phyloP scores from a whole-genome alignment of 2,329 filamentous ascomycete species.

The Cordyceps pruinosa region DNA sequence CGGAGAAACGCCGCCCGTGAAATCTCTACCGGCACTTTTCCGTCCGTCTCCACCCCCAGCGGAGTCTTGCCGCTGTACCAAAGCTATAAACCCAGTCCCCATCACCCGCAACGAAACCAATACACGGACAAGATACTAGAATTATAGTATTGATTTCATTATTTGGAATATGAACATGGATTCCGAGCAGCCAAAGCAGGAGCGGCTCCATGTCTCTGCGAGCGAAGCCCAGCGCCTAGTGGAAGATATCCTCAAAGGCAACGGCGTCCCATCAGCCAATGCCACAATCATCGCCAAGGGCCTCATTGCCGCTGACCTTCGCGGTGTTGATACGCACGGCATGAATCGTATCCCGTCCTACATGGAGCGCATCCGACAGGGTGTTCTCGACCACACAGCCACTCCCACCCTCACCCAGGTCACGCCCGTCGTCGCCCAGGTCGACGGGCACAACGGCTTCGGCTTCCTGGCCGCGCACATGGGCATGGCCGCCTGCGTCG shows the following conservation, averaged over 20 bases:
- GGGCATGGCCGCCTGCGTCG: constrained; percentile 61
- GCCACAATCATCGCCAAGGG: constrained; percentile 59
- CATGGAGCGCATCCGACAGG: constrained; percentile 63
- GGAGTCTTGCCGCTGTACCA: constrained; percentile 7
- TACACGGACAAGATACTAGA: background rate
- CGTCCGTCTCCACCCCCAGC: background rate
- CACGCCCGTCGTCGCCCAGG: constrained; percentile 64
- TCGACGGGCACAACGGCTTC: constrained; percentile 64
- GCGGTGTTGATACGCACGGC: constrained; percentile 72
- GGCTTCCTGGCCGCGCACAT: constrained; percentile 63
- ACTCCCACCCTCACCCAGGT: constrained; percentile 51
- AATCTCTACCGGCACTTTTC: background rate
- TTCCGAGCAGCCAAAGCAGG: constrained; percentile 12
- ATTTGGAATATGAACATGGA: constrained; percentile 15
- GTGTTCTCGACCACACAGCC: constrained; percentile 57
- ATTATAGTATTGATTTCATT: background rate
- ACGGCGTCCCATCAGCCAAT: constrained; percentile 52
- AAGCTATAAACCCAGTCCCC: constrained; percentile 1
- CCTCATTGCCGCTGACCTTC: constrained; percentile 67
- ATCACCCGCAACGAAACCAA: too few species aligned
- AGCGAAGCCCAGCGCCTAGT: constrained; percentile 41
- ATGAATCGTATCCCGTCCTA: constrained; percentile 74
- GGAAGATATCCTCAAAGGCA: constrained; percentile 48
- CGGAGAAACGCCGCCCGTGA: constrained; percentile 1
- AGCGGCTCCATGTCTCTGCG: constrained; percentile 28